Evolutionary conservation across 2,329 filamentous ascomycete species (phyloP).

Genomic region (Purpureocillium takamizusanense): DNA sequence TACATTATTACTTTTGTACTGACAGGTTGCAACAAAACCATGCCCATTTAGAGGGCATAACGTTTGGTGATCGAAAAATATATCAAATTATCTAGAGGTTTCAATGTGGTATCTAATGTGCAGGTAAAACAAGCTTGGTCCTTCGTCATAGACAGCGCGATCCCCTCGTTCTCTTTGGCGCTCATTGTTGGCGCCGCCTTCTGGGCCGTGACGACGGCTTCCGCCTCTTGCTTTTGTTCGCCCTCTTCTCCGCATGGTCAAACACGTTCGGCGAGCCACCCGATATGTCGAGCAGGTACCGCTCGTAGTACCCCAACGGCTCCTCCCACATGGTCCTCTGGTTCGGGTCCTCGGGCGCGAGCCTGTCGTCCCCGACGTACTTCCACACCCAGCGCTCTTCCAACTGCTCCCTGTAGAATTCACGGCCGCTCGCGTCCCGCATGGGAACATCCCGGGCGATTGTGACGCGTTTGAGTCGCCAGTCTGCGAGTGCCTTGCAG

Average conservation of each 20-base stretch:
- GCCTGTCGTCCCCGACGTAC: constrained; percentile 34
- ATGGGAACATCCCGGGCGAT: background rate
- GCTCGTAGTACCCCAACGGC: constrained; percentile 42
- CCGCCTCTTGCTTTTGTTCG: constrained; percentile 8
- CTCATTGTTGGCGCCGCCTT: background rate
- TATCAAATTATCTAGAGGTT: too few relatives aligned
- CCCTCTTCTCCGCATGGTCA: constrained; percentile 26
- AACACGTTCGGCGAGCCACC: constrained; percentile 34
- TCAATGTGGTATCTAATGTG: too few relatives aligned
- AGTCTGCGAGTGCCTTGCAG: constrained; percentile 34
- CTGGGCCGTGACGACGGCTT: constrained; percentile 1
- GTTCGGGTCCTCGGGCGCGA: constrained; percentile 29
- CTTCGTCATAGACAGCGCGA: too few relatives aligned
- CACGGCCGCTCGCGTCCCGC: constrained; percentile 4
- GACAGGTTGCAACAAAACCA: too few relatives aligned
- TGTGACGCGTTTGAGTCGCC: constrained; percentile 29
- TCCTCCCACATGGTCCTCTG: constrained; percentile 41
- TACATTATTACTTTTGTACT: too few relatives aligned
- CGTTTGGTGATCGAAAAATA: too few relatives aligned
- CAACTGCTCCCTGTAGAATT: constrained; percentile 14
- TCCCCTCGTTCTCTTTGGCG: too few relatives aligned
- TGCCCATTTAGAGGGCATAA: too few relatives aligned
- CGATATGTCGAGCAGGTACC: constrained; percentile 35
- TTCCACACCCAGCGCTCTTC: constrained; percentile 43
- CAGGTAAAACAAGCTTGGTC: too few relatives aligned